Base-by-base conservation (phyloP, 148 eudicot genomes). In the Gaultheria prostrata region DNA sequence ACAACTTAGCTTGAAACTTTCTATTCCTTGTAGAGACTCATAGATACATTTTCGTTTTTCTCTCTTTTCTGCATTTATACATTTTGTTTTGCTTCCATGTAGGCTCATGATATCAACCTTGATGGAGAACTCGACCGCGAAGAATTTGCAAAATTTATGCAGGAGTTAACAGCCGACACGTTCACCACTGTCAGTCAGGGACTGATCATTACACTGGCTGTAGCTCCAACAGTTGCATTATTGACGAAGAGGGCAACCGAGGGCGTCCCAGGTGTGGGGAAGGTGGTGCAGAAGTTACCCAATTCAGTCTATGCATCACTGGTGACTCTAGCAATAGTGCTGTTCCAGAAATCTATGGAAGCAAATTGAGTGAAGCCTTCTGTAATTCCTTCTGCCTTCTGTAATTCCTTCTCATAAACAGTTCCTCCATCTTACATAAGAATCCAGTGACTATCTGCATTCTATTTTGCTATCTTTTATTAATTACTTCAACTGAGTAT, bases 241-340 rank as follows among this genome's bases (percentile, higher is more conserved):
- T 87, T 92, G 35, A 93, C 98, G 18, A 96, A 94, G 88, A 89
- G 90, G 90, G 85, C 94, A 30, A 93, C 98, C 0, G 98, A 96
- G 84, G 93, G 94, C 5, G 93, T 93, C 71, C 98, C 98, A 0
- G 89, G 88, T 3, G 87, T 96, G 4, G 98, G 98, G n/a, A 93
- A 90, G 79, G 90, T 94, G 82, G 93, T 96, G 69, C 92, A 96
- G 80, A 96, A 89, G 89, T n/a, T 96, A 73, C 99, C 99, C 20
- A 94, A 77, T 90, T 86, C 98, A 26, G 88, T 93, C 57, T 94
- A 92, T 81, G 97, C 98, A 4, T 90, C 98, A 45, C 92, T 96
- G 1, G 93, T 94, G 74, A 93, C 98, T 8, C 88, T 94, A 33
- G 91, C 88, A 49, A 88, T 91, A 33, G 93, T 94, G 67, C 79